phyloP scores from a whole-genome alignment of 192 early-diverging fungal genomes.

The Dispira parvispora region DNA sequence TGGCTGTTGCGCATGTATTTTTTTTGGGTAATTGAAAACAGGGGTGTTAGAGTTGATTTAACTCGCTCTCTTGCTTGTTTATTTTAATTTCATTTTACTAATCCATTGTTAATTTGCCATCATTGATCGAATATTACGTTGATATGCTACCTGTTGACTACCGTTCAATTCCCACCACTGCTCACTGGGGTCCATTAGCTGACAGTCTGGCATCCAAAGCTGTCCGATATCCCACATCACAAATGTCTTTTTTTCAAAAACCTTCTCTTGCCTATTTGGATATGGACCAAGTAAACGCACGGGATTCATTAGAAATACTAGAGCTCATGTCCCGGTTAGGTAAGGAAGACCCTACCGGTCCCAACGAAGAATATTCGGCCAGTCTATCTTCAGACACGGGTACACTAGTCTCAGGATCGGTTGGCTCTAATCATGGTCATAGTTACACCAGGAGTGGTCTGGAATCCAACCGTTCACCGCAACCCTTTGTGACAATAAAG shows the following conservation, averaged over 20 bases:
- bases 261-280: conserved; percentile 7
- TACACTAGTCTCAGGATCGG: neutral
- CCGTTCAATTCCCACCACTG: neutral
- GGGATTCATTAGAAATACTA: conserved; percentile 5
- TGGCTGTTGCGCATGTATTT: too few relatives aligned
- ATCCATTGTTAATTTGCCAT: neutral
- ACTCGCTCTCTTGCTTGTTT: neutral
- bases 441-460: too few relatives aligned
- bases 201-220: conserved; percentile 4
- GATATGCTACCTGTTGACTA: neutral
- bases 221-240: neutral
- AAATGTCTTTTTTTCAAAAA: conserved; percentile 10
- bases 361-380: neutral
- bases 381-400: neutral
- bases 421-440: neutral
- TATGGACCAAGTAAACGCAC: conserved; percentile 1
- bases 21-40: too few relatives aligned
- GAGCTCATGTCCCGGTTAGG: conserved; percentile 7
- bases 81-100: neutral
- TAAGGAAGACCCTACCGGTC: neutral
- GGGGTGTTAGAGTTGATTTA: neutral
- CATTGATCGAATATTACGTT: neutral
- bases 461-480: neutral
- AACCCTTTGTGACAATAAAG: neutral
- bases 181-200: neutral